Percentiles rank a stretch among this genome's conserved stretches.
Evolutionary conservation across 2,329 filamentous ascomycete genomes (phyloP).

Genomic region (Cladosporium sphaerospermum): DNA sequence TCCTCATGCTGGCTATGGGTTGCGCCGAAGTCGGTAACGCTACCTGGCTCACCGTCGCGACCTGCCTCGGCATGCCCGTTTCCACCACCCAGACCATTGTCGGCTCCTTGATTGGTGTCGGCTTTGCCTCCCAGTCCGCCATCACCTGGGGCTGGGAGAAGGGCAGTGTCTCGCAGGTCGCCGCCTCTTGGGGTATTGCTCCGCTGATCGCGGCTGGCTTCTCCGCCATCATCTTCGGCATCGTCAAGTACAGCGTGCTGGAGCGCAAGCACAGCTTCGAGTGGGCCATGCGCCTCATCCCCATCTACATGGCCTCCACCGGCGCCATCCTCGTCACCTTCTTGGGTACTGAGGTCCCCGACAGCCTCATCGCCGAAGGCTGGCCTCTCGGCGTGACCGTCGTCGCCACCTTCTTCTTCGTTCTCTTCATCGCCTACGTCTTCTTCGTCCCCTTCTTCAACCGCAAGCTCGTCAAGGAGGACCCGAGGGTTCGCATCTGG

Average conservation of each 20-base stretch:
- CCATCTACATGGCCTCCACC: slow-evolving; percentile 42
- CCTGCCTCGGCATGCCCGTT: slow-evolving; percentile 48
- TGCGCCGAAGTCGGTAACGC: slow-evolving; percentile 38
- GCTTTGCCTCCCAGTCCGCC: slow-evolving; percentile 20
- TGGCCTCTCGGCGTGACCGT: slow-evolving; percentile 49
- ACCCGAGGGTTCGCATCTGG: slow-evolving; percentile 54
- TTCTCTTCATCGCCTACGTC: slow-evolving; percentile 43
- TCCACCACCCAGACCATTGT: slow-evolving; percentile 53
- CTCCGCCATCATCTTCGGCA: slow-evolving; percentile 42
- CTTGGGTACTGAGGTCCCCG: slow-evolving; percentile 44
- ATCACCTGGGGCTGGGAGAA: slow-evolving; percentile 33
- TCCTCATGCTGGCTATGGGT: slow-evolving; percentile 46
- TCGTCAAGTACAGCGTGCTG: slow-evolving; percentile 43
- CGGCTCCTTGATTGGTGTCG: slow-evolving; percentile 44
- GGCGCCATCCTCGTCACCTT: slow-evolving; percentile 47
- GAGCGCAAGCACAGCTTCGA: slow-evolving; percentile 43
- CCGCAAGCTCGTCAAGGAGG: slow-evolving; percentile 52
- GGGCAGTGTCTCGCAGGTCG: slow-evolving; percentile 36
- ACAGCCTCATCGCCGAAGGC: neutral
- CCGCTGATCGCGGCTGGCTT: slow-evolving; percentile 41
- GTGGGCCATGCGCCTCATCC: slow-evolving; percentile 43
- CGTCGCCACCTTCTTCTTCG: slow-evolving; percentile 47
- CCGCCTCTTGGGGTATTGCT: slow-evolving; percentile 35
- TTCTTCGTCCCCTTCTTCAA: slow-evolving; percentile 57
- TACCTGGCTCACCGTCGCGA: slow-evolving; percentile 50